Conservation (phyloP, 352 stramenopile genomes). For the Phytopythium boreale region DNA sequence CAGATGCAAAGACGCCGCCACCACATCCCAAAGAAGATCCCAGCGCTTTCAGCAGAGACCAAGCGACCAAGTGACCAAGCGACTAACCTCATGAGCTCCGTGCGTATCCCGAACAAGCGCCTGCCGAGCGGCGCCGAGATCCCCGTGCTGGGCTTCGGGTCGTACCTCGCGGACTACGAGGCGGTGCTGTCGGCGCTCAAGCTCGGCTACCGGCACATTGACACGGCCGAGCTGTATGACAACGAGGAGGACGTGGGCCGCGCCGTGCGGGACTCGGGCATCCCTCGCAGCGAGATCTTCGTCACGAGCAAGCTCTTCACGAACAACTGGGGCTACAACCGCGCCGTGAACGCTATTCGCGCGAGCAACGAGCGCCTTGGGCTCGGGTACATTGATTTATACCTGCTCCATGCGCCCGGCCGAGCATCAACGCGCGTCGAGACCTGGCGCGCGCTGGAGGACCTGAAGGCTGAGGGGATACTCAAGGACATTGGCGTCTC, state of each 20-base stretch:
- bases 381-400: constrained; percentile 52
- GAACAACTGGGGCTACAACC: constrained; percentile 47
- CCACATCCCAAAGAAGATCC: not conserved
- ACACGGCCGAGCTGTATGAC: constrained; percentile 64
- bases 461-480: constrained; percentile 28
- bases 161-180: constrained; percentile 22
- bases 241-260: constrained; percentile 69
- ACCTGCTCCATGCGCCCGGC: constrained; percentile 52
- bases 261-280: constrained; percentile 42
- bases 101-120: not conserved
- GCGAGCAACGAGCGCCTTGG: constrained; percentile 32
- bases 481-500: constrained; percentile 71
- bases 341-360: constrained; percentile 31
- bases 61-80: not conserved
- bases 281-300: constrained; percentile 59
- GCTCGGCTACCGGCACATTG: constrained; percentile 68
- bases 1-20: not conserved
- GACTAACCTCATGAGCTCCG: not conserved
- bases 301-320: constrained; percentile 61
- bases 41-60: not conserved
- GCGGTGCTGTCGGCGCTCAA: constrained; percentile 27
- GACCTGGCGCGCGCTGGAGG: constrained; percentile 26
- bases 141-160: constrained; percentile 18
- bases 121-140: constrained; percentile 21
- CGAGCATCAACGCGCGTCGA: constrained; percentile 21